Evolutionary conservation across 495 filamentous ascomycete species (phyloP).

Genomic region (Lophiotrema nucula): DNA sequence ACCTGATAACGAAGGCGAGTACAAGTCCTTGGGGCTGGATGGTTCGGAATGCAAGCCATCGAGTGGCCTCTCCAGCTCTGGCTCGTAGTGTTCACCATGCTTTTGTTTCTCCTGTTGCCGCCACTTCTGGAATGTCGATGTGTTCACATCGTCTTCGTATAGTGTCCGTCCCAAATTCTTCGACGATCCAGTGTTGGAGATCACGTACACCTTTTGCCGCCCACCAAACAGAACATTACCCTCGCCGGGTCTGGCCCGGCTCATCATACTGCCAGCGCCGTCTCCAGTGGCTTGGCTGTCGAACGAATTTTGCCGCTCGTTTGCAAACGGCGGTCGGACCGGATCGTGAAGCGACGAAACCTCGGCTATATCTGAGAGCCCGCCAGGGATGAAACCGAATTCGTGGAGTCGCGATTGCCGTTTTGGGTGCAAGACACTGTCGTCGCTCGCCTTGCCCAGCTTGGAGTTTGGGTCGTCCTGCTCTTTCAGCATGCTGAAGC

Average conservation of each 20-base stretch:
- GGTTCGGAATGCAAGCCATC: conserved; percentile 41
- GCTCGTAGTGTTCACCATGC: conserved; percentile 39
- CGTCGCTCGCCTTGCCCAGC: conserved; percentile 89
- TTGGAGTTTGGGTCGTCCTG: conserved; percentile 86
- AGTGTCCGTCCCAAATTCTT: conserved; percentile 56
- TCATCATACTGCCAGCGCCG: conserved; percentile 80
- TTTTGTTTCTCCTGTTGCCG: conserved; percentile 58
- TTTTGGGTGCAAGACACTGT: conserved; percentile 84
- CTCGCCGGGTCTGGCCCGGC: conserved; percentile 76
- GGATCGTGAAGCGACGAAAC: conserved; percentile 73
- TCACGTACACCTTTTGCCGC: conserved; percentile 92
- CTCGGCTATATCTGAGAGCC: conserved; percentile 84
- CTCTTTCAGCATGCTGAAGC: conserved; percentile 94
- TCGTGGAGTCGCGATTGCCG: conserved; percentile 65
- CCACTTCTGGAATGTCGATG: conserved; percentile 76
- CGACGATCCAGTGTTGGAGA: conserved; percentile 54
- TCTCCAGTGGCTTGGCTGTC: conserved; percentile 58
- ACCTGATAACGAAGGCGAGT: conserved; percentile 58
- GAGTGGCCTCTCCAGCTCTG: conserved; percentile 18
- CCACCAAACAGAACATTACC: conserved; percentile 95
- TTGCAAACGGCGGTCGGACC: conserved; percentile 57
- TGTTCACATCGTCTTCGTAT: conserved; percentile 81
- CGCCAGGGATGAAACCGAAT: conserved; percentile 52
- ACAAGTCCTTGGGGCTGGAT: conserved; percentile 43
- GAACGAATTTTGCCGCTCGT: conserved; percentile 52